Evolutionary conservation across 352 stramenopile genomes (phyloP).

Genomic region (Thraustochytrium sp.): DNA sequence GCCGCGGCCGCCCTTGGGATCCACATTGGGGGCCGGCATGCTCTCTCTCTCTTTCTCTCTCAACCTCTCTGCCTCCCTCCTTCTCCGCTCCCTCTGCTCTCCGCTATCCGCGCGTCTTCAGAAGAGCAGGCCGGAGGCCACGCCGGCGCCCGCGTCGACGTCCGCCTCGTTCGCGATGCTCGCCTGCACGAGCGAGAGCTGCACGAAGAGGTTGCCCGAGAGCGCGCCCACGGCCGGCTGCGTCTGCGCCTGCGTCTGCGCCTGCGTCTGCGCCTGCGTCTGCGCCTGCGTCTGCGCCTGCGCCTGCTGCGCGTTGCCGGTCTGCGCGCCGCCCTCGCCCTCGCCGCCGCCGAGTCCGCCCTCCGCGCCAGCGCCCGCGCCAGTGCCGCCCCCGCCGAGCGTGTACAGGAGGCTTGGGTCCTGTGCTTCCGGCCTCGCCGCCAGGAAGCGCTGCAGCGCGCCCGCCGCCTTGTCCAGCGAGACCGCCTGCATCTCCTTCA

Average conservation of each 20-base stretch:
- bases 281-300: no score
- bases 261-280: no score
- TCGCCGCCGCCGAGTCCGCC: neutral
- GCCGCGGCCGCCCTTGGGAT: neutral
- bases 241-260: no score
- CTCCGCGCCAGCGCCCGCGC: neutral
- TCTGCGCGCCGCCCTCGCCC: neutral
- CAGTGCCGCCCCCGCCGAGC: neutral
- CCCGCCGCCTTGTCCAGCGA: neutral
- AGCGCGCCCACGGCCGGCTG: neutral
- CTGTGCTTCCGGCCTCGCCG: neutral
- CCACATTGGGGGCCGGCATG: neutral
- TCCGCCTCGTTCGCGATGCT: neutral
- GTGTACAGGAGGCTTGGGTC: neutral
- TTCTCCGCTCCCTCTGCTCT: no score
- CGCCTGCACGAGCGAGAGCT: slow-evolving; percentile 25
- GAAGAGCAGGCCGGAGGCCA: no score
- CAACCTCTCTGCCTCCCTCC: no score
- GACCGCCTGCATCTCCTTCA: neutral
- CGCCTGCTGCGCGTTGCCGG: neutral
- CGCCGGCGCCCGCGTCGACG: no score
- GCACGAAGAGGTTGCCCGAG: slow-evolving; percentile 9
- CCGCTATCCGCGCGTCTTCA: no score
- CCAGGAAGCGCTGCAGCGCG: slow-evolving; percentile 4
- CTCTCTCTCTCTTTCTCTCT: no score